phyloP scores from a whole-genome alignment of 1,284 basidiomycete genomes.

The Apiotrichum gamsii region DNA sequence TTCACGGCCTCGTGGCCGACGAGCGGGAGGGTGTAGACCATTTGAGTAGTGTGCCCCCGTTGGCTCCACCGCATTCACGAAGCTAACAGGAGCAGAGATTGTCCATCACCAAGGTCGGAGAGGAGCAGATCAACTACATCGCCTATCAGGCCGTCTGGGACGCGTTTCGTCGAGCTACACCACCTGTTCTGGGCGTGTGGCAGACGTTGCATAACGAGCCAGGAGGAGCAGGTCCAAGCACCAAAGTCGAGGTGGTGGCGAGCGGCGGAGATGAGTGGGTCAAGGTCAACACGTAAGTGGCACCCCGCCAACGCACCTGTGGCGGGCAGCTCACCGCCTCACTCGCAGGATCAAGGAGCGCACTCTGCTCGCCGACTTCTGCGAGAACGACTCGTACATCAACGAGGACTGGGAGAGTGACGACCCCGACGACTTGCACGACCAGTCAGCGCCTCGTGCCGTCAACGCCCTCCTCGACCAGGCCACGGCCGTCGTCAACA shows the following conservation, averaged over 20 bases:
- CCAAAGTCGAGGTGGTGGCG: constrained; percentile 66
- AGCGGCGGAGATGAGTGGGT: constrained; percentile 68
- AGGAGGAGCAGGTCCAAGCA: constrained; percentile 3
- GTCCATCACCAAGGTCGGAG: too few species aligned
- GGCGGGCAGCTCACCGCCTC: background rate
- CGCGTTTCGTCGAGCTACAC: constrained; percentile 26
- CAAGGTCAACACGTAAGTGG: constrained; percentile 72
- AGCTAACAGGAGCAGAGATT: too few species aligned
- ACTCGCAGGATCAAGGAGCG: constrained; percentile 63
- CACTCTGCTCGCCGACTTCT: constrained; percentile 66
- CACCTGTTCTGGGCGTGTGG: constrained; percentile 29
- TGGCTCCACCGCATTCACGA: too few species aligned
- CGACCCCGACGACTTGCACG: constrained; percentile 24
- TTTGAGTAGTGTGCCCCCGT: constrained; percentile 23
- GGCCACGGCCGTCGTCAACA: constrained; percentile 52
- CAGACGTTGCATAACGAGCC: constrained; percentile 26
- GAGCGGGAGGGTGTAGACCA: constrained; percentile 31
- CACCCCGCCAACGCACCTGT: background rate
- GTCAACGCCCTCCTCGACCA: constrained; percentile 54
- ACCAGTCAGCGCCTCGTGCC: constrained; percentile 2
- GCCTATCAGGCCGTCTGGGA: constrained; percentile 39
- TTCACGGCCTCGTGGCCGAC: constrained; percentile 23
- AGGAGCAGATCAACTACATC: constrained; percentile 31
- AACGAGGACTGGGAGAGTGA: constrained; percentile 50
- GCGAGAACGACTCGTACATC: constrained; percentile 72